Evolutionary conservation across 306 rosid genomes (phyloP).

Genomic region (Quercus alba): DNA sequence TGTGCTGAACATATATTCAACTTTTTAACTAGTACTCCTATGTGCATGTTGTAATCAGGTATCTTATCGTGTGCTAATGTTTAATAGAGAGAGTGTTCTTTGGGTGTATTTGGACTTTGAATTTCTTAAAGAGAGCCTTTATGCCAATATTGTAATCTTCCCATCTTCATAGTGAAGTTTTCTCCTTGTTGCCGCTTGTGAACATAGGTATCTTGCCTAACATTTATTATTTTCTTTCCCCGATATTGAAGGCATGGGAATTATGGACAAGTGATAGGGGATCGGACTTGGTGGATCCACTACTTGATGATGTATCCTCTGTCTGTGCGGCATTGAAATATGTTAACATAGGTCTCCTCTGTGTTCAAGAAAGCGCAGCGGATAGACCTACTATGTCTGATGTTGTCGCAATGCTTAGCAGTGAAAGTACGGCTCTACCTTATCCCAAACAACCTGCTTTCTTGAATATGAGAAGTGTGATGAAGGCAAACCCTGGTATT

Average conservation of each 20-base stretch:
- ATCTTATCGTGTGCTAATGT: too few relatives aligned
- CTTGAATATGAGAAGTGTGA: conserved; percentile 10
- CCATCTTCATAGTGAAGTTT: too few relatives aligned
- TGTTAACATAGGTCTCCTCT: conserved; percentile 30
- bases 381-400: conserved; percentile 40
- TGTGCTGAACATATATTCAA: too few relatives aligned
- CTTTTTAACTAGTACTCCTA: too few relatives aligned
- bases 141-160: too few relatives aligned
- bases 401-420: conserved; percentile 36
- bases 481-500: background rate
- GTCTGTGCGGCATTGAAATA: conserved; percentile 6
- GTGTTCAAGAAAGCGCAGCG: conserved; percentile 34
- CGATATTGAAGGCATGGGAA: conserved; percentile 34
- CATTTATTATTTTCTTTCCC: background rate
- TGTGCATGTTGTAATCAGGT: too few relatives aligned
- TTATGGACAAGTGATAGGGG: conserved; percentile 24
- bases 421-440: conserved; percentile 19
- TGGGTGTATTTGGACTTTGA: too few relatives aligned
- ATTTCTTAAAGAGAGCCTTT: too few relatives aligned
- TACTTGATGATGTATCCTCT: background rate
- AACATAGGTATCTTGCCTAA: background rate
- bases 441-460: conserved; percentile 27
- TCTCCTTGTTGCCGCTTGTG: too few relatives aligned
- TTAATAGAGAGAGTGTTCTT: too few relatives aligned
- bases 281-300: conserved; percentile 23